Evolutionary conservation across 1,284 basidiomycete species (phyloP), one percentile per base, ranked within the genome.

Genomic region (Leccinum pachyderme): DNA sequence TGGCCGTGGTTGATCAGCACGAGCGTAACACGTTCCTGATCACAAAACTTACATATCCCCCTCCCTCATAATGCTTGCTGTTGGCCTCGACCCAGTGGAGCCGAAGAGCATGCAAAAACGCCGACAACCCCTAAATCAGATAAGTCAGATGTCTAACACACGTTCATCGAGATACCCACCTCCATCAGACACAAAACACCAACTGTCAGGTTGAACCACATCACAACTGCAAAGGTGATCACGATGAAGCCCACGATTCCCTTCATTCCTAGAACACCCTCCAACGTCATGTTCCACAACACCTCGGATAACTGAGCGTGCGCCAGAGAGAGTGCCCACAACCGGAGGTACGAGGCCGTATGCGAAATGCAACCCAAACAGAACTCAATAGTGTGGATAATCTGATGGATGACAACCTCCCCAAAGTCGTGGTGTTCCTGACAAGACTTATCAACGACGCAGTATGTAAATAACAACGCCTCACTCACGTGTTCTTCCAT

Each of bases 321-420:
- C 7, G 96, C 96, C 49, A 99, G 83, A 31, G 97, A 99, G 8
- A 99, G 82, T 24, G 97, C 97, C 96, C 96, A 99, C 37, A 99
- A 81, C 75, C 96, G 96, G 51, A 99, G 87, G 76, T 99, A 99
- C 24, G 95, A 98, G 7, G 96, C 97, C 2, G 97, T 99, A 76
- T 99, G 98, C 61, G 97, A 99, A 70, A 99, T 98, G 74, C 96
- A 98, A 22, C 95, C 87, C 37, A 99, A 84, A 71, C 96, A 98
- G 79, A 98, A 99, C 77, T 99, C 97, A 73, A 98, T 98, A 27
- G 95, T 97, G 74, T 96, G 95, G 67, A 99, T 99, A 61, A 97
- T 81, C 73, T 98, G 96, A 76, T 99, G 95, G 57, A 99, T 93
- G 43, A 97, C 83, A 49, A 98, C 85, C 75, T 99, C 96, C 68